These are phyloP conservation scores for Colletotrichum tropicale DNA, from an alignment of 2,329 filamentous ascomycete species.

Conservation along the genomic window DNA sequence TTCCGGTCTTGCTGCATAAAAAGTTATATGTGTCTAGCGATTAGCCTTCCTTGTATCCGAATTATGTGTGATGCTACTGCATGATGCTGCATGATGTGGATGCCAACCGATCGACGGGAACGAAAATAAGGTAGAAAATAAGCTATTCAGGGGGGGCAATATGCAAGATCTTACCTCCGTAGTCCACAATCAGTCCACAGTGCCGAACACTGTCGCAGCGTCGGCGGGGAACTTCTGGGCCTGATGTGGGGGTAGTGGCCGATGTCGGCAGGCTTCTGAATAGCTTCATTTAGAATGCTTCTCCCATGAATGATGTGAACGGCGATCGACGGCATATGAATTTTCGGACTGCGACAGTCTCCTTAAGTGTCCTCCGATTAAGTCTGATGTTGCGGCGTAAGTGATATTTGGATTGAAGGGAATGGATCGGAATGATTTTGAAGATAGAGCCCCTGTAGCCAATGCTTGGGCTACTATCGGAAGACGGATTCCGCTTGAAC, in stretches of 20 bases:
- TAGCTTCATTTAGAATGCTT: neutral
- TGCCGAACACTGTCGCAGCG: neutral
- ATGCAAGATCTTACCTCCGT: neutral
- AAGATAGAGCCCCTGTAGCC: no score
- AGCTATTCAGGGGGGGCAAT: neutral
- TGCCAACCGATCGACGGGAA: neutral
- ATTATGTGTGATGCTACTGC: neutral
- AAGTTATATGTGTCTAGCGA: neutral
- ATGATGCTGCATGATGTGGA: neutral
- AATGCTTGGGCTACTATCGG: no score
- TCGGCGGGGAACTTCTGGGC: neutral
- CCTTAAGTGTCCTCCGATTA: neutral
- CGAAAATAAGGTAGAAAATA: neutral
- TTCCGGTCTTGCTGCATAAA: neutral
- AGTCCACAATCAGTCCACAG: neutral
- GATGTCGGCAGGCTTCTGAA: neutral
- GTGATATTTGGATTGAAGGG: no score
- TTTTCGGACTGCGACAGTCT: neutral
- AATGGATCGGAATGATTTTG: no score
- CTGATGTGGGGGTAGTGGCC: neutral
- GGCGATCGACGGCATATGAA: fast-evolving
- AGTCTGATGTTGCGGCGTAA: no score
- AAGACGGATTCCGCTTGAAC: no score
- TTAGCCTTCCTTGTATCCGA: neutral
- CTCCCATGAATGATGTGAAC: no score